phyloP scores from a whole-genome alignment of 1,284 basidiomycete genomes.

The Ceratobasidium sp. region DNA sequence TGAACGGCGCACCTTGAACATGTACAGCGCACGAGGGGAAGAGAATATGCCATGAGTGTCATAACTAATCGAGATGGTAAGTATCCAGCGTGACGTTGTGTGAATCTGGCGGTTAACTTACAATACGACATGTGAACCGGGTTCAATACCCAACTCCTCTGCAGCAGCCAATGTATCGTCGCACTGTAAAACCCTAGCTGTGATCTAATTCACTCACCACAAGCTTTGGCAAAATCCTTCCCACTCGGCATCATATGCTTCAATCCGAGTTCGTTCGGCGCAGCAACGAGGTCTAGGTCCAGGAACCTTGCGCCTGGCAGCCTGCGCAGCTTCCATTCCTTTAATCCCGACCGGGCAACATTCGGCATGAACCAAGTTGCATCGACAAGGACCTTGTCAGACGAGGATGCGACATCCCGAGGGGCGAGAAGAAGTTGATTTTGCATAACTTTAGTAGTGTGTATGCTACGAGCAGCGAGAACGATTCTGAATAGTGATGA shows the following conservation, averaged over 20 bases:
- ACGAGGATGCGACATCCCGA: conserved; percentile 46
- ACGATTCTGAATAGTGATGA: conserved; percentile 8
- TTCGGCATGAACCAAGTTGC: conserved; percentile 92
- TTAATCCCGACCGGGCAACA: conserved; percentile 74
- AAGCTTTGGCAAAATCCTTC: conserved; percentile 81
- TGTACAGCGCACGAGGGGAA: conserved; percentile 89
- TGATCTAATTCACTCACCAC: conserved; percentile 66
- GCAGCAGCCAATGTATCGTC: conserved; percentile 31
- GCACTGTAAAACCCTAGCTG: background rate
- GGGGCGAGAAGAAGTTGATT: conserved; percentile 42
- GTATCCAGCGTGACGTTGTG: conserved; percentile 28
- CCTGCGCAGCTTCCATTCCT: conserved; percentile 62
- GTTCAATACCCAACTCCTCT: conserved; percentile 82
- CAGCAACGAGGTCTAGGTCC: conserved; percentile 85
- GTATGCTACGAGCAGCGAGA: conserved; percentile 8
- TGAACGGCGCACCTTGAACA: conserved; percentile 74
- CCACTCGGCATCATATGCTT: conserved; percentile 93
- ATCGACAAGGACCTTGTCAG: conserved; percentile 72
- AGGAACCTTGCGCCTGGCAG: conserved; percentile 83
- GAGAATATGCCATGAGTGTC: conserved; percentile 91
- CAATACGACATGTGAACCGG: conserved; percentile 85
- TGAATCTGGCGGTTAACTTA: conserved; percentile 56
- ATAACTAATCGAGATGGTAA: conserved; percentile 69
- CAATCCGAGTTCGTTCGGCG: conserved; percentile 74
- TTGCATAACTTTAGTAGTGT: conserved; percentile 29